phyloP scores from a whole-genome alignment of 148 eudicot genomes.

The Rhododendron ferrugineum region DNA sequence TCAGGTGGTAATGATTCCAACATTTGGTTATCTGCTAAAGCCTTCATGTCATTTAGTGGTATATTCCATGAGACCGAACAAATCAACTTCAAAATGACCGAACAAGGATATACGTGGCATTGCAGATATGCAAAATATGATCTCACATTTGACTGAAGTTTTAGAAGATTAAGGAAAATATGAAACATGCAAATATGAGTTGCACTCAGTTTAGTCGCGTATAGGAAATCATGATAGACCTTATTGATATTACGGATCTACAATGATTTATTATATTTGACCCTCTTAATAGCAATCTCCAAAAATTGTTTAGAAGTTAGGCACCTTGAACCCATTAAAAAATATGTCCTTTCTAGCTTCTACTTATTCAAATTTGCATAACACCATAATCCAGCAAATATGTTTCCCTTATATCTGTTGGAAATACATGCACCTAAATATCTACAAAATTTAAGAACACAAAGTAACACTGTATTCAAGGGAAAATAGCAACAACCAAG shows the following conservation, averaged over 20 bases:
- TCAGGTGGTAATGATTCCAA: slow-evolving; percentile 77
- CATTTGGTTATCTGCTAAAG: slow-evolving; percentile 49
- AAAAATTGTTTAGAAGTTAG: not conserved
- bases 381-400: not conserved
- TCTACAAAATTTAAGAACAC: not conserved
- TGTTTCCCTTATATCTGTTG: not conserved
- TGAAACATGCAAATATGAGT: not conserved
- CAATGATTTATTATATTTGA: not conserved
- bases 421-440: not conserved
- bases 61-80: not conserved
- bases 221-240: not conserved
- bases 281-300: not conserved
- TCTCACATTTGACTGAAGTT: slow-evolving; percentile 2
- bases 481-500: not conserved
- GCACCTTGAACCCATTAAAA: not conserved
- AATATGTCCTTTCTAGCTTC: not conserved
- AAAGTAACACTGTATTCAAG: not conserved
- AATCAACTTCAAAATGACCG: not conserved
- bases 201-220: not conserved
- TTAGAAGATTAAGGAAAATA: not conserved
- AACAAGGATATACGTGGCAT: not conserved
- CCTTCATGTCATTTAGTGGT: slow-evolving; percentile 2
- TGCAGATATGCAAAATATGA: not conserved
- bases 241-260: not conserved
- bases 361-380: not conserved